Evolutionary conservation across 2,329 filamentous ascomycete species (phyloP).

Genomic region (Arthrobotrys sphaeroides): DNA sequence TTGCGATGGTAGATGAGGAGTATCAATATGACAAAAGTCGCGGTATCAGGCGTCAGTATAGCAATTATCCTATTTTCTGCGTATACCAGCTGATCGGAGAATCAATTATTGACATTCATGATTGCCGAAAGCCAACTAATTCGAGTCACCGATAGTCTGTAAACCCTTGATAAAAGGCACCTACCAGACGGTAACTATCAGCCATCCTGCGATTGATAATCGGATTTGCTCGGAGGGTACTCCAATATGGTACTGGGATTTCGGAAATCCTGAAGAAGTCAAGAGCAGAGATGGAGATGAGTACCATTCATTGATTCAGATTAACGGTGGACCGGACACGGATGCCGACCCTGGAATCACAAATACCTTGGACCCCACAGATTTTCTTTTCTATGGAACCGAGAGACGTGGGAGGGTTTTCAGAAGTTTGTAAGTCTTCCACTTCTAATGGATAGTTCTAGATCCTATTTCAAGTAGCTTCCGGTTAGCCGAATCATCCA

Average conservation of each 20-base stretch:
- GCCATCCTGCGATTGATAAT: neutral
- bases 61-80: no score
- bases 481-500: no score
- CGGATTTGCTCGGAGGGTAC: neutral
- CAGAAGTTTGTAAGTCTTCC: conserved; percentile 23
- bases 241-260: conserved; percentile 38
- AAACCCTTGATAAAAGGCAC: conserved; percentile 5
- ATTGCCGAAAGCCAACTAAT: no score
- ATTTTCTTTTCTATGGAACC: neutral
- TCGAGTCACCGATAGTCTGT: no score
- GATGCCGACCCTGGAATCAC: conserved; percentile 25
- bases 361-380: neutral
- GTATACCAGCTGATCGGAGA: no score
- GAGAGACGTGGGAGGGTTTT: neutral
- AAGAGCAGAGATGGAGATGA: neutral
- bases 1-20: no score
- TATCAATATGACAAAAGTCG: no score
- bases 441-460: no score
- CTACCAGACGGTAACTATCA: neutral
- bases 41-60: no score
- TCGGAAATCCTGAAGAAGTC: neutral
- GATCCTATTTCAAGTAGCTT: no score
- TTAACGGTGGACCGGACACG: conserved; percentile 27
- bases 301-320: conserved; percentile 21
- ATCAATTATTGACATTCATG: no score